Percentiles rank a stretch among this genome's conserved stretches.
phyloP scores from a whole-genome alignment of 2,329 filamentous ascomycete genomes.

The Fusarium nurragi region DNA sequence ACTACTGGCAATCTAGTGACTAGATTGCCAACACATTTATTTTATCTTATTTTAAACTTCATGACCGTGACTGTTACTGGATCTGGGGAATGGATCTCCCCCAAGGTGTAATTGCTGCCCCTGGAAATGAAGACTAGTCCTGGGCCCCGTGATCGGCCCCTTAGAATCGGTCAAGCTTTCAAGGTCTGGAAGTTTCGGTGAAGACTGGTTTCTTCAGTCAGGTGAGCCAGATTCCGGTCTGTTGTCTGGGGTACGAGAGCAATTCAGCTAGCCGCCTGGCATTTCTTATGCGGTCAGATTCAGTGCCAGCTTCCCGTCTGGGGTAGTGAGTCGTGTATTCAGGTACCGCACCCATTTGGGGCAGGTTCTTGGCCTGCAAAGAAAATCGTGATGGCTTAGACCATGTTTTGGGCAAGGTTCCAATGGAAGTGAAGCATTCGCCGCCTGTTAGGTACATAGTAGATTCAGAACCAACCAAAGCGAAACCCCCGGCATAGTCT shows the following conservation, averaged over 20 bases:
- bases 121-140: constrained; percentile 28
- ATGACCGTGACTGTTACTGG: constrained; percentile 33
- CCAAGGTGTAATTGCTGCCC: constrained; percentile 16
- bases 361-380: constrained; percentile 13
- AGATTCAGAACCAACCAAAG: constrained; percentile 22
- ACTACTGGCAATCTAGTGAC: constrained; percentile 9
- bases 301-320: constrained; percentile 33
- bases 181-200: constrained; percentile 43
- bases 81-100: constrained; percentile 33
- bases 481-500: constrained; percentile 36
- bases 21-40: constrained; percentile 23
- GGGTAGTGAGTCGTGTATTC: constrained; percentile 37
- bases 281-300: constrained; percentile 21
- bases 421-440: constrained; percentile 15
- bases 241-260: constrained; percentile 21
- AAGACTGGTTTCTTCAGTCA: constrained; percentile 34
- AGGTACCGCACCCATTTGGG: constrained; percentile 9
- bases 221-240: constrained; percentile 31
- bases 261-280: constrained; percentile 30
- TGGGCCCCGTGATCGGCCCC: constrained; percentile 37
- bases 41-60: constrained; percentile 18
- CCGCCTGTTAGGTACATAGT: constrained; percentile 5
- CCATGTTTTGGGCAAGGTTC: constrained; percentile 13
- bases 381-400: constrained; percentile 14
- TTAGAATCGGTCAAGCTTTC: constrained; percentile 26